These are phyloP conservation scores for Xerocomellus intermedius DNA, from an alignment of 768 basidiomycete genomes.

Conservation along the genomic window DNA sequence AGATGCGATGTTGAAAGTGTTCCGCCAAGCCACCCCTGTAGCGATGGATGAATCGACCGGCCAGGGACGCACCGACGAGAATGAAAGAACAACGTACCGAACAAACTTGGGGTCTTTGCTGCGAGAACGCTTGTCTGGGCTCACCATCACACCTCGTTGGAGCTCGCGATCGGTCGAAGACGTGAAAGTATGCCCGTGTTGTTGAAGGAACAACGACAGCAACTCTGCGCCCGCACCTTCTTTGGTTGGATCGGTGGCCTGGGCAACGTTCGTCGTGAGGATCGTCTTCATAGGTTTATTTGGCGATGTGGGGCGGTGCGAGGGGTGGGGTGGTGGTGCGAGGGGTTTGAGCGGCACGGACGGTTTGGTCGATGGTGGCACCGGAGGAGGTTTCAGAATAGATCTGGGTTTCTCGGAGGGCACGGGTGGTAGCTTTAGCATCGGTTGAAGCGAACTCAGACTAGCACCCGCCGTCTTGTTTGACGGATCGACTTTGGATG, in stretches of 20 bases:
- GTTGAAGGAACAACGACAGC: conserved; percentile 51
- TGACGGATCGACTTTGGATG: not conserved
- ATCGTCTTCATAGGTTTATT: conserved; percentile 47
- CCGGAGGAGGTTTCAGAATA: conserved; percentile 29
- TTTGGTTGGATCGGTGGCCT: conserved; percentile 50
- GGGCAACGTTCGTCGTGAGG: conserved; percentile 50
- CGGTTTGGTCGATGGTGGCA: conserved; percentile 14
- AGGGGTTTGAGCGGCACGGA: conserved; percentile 22
- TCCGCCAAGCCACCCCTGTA: conserved; percentile 59
- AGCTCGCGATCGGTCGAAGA: conserved; percentile 38
- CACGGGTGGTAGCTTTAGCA: conserved; percentile 6
- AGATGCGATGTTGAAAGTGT: conserved; percentile 43
- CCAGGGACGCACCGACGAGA: not conserved
- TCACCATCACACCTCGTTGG: conserved; percentile 53
- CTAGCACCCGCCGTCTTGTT: conserved; percentile 3
- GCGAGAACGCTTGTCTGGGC: conserved; percentile 53
- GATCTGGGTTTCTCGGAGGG: conserved; percentile 20
- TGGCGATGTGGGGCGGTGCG: conserved; percentile 15
- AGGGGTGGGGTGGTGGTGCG: conserved; percentile 29
- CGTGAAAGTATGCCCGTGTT: conserved; percentile 39
- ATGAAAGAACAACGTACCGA: conserved; percentile 39
- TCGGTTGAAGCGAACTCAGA: conserved; percentile 3
- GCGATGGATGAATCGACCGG: not conserved
- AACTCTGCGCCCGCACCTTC: conserved; percentile 51
- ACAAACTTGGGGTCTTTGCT: conserved; percentile 45